Percentiles rank a stretch among this genome's conserved stretches.
Conservation (phyloP, 176 grass and related monocot genomes). For the Oryza rufipogon region DNA sequence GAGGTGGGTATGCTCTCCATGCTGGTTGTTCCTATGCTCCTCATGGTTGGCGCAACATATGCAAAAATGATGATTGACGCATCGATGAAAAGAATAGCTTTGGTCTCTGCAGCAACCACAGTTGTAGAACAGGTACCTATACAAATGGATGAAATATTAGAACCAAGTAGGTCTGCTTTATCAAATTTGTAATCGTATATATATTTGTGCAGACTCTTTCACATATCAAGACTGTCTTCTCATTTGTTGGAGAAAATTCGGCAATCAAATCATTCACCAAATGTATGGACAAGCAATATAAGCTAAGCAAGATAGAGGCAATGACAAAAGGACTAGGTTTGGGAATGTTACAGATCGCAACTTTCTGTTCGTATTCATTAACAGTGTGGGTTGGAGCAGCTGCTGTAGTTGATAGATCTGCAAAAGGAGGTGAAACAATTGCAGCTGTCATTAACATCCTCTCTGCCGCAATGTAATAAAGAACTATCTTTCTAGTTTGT, state of each 20-base stretch:
- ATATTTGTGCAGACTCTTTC: slow-evolving; percentile 49
- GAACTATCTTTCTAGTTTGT: slow-evolving; percentile 33
- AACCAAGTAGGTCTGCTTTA: slow-evolving; percentile 6
- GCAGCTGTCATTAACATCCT: slow-evolving; percentile 71
- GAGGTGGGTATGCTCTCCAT: slow-evolving; percentile 59
- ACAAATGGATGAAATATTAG: background rate
- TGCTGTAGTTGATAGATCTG: slow-evolving; percentile 43
- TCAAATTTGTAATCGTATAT: slow-evolving; percentile 2
- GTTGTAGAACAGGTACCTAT: slow-evolving; percentile 66
- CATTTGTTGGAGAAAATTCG: slow-evolving; percentile 62
- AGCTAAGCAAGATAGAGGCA: slow-evolving; percentile 60
- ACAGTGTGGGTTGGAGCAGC: slow-evolving; percentile 60
- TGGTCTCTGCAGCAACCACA: slow-evolving; percentile 53
- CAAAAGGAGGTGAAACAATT: slow-evolving; percentile 53
- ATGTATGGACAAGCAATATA: slow-evolving; percentile 56
- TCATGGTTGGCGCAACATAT: slow-evolving; percentile 58
- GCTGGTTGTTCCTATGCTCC: slow-evolving; percentile 59
- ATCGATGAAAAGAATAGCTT: slow-evolving; percentile 41
- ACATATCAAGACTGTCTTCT: slow-evolving; percentile 67
- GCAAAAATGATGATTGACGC: slow-evolving; percentile 41
- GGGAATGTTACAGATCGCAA: slow-evolving; percentile 58
- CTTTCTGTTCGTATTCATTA: slow-evolving; percentile 67
- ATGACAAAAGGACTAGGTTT: slow-evolving; percentile 60
- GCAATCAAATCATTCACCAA: slow-evolving; percentile 49
- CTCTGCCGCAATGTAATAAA: slow-evolving; percentile 65